Evolutionary conservation across 2,329 filamentous ascomycete species (phyloP), one percentile per base, ranked within the genome.

Genomic region (Botrytis hyacinthi): DNA sequence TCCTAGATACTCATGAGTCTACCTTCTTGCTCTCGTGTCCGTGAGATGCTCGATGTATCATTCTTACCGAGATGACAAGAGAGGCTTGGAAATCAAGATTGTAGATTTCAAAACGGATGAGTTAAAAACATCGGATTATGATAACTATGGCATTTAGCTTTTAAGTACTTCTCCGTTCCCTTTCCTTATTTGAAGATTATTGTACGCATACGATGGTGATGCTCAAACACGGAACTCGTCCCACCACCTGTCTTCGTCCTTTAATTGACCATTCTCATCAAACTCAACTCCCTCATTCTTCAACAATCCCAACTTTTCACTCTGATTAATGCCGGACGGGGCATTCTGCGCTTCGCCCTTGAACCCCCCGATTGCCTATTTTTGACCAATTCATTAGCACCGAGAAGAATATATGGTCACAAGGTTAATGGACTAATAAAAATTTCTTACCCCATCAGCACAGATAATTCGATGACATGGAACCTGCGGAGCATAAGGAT

Each of bases 401-500:
- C 32, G 18, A 14, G 18, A 40, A 57, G 2, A 67, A 29, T 4
- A 3, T 26, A n/a, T 51, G 12, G 42, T 40, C 35, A 20, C n/a
- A 37, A 6, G 5, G 29, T 63, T 26, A 26, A 35, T 14, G 18
- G 42, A 72, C 69, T 44, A 3, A 8, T 10, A 8, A 32, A 22
- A 18, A 22, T 8, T 2, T 78, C 83, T 76, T 78, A 86, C 85
- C 6, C 88, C 86, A 75, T 86, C 85, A 44, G 84, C 85, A 16
- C 86, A 86, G 70, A 91, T 85, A 9, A 90, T 86, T 5, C 89
- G 84, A 80, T 90, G 78, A 86, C 89, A 90, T 0, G 88, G 89
- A 5, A 91, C 87, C 72, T 87, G 85, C 0, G 89, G 89, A 46
- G 89, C 89, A 78, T 89, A 91, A 0, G 89, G 89, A 77, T 91